Conservation (phyloP, 2,329 filamentous ascomycete species). For the Penicillium frequentans region DNA sequence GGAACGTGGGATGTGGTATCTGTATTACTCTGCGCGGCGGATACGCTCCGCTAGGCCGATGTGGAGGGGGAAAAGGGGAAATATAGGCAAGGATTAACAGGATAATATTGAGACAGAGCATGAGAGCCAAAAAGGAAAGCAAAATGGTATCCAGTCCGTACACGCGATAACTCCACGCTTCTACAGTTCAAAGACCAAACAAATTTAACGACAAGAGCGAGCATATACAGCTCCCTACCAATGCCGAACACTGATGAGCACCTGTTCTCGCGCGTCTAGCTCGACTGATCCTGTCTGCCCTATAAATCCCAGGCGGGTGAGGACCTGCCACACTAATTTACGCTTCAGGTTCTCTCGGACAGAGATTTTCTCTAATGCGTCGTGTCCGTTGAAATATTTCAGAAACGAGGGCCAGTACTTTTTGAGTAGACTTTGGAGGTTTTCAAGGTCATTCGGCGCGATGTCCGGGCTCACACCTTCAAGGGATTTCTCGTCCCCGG, state of each 20-base stretch:
- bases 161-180: background rate
- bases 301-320: conserved; percentile 66
- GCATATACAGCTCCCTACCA: conserved; percentile 54
- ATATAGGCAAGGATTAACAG: background rate
- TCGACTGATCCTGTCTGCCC: conserved; percentile 34
- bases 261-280: conserved; percentile 36
- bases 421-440: conserved; percentile 44
- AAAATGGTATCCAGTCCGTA: background rate
- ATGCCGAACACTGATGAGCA: conserved; percentile 65
- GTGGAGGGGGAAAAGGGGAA: background rate
- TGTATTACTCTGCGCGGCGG: background rate
- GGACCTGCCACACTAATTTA: conserved; percentile 59
- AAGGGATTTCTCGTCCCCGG: conserved; percentile 6
- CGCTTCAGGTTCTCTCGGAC: conserved; percentile 84
- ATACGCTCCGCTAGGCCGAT: background rate
- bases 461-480: conserved; percentile 15
- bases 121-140: background rate
- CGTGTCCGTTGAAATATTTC: conserved; percentile 84
- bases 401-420: conserved; percentile 71
- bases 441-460: conserved; percentile 23
- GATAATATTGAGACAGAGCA: background rate
- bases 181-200: background rate
- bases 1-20: conserved; percentile 6
- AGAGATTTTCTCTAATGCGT: conserved; percentile 81
- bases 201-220: background rate